Base-by-base conservation (phyloP, 192 early-diverging fungal species). In the Powellomyces hirtus region DNA sequence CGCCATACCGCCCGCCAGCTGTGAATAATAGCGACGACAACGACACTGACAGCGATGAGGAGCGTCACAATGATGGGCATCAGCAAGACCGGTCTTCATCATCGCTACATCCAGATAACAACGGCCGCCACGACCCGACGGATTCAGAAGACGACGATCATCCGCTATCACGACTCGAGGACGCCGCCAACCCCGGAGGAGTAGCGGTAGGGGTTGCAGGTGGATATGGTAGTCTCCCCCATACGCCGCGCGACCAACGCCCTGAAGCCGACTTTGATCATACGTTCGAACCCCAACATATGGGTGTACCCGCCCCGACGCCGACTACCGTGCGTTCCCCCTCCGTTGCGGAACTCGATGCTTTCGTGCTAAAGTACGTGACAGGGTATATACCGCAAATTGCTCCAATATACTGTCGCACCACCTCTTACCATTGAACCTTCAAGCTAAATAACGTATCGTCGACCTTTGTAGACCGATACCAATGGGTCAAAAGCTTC, bases 391-490 rank as follows among this genome's bases (percentile, higher is more conserved):
- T n/a, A n/a, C n/a, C n/a, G n/a, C n/a, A n/a, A n/a, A n/a, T n/a
- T n/a, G n/a, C n/a, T n/a, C n/a, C n/a, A n/a, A n/a, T n/a, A n/a
- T n/a, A n/a, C n/a, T n/a, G n/a, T n/a, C n/a, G n/a, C n/a, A n/a
- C n/a, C n/a, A n/a, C n/a, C n/a, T n/a, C n/a, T n/a, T n/a, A n/a
- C n/a, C n/a, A n/a, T n/a, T n/a, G n/a, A n/a, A n/a, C n/a, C n/a
- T n/a, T n/a, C n/a, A n/a, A n/a, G n/a, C n/a, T n/a, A n/a, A n/a
- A n/a, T n/a, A n/a, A n/a, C n/a, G n/a, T n/a, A n/a, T n/a, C n/a
- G n/a, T n/a, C n/a, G n/a, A n/a, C n/a, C 22, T 38, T 18, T 30
- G 24, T 69, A 92, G 90, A 38, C 91, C 91, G 4, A 83, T 89
- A 42, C 83, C 87, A 36, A 78, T 84, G 58, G 84, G 86, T 42